A percentile compares a stretch with the other conserved stretches of the same genome.
These are phyloP conservation scores for Aspergillus asperescens DNA, from an alignment of 495 filamentous ascomycete species.

Conservation along the genomic window DNA sequence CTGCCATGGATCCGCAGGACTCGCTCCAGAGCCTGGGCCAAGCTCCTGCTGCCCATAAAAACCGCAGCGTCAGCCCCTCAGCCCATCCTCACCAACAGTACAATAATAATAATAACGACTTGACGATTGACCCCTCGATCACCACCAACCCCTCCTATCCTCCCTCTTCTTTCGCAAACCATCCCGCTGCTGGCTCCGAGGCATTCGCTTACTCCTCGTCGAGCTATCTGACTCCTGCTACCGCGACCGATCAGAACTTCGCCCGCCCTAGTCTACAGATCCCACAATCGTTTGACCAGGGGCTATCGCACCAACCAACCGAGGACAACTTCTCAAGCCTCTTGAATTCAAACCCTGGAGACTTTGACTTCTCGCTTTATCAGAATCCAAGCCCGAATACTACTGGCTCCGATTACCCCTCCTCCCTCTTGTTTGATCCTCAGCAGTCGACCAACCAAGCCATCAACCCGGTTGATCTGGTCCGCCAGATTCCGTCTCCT, in stretches of 20 bases:
- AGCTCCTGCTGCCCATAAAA: slow-evolving; percentile 26
- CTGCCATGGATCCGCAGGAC: slow-evolving; percentile 38
- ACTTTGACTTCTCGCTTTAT: slow-evolving; percentile 41
- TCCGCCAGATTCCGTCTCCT: slow-evolving; percentile 66
- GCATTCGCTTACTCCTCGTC: slow-evolving; percentile 32
- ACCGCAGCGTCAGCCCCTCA: slow-evolving; percentile 42
- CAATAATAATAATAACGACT: slow-evolving; percentile 33
- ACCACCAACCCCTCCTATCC: slow-evolving; percentile 24
- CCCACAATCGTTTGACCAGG: slow-evolving; percentile 38
- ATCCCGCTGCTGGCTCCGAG: slow-evolving; percentile 23
- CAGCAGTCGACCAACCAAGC: slow-evolving; percentile 43
- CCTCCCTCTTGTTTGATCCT: slow-evolving; percentile 44
- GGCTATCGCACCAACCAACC: slow-evolving; percentile 17
- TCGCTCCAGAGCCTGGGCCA: slow-evolving; percentile 27
- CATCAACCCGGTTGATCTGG: slow-evolving; percentile 59
- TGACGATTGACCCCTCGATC: slow-evolving; percentile 38
- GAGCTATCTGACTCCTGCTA: slow-evolving; percentile 25
- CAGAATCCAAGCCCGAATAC: slow-evolving; percentile 32
- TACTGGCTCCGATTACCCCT: slow-evolving; percentile 32
- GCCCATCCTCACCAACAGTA: slow-evolving; percentile 33
- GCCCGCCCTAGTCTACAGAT: slow-evolving; percentile 29
- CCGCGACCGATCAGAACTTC: slow-evolving; percentile 29
- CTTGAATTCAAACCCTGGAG: slow-evolving; percentile 31
- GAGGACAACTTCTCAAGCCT: slow-evolving; percentile 40
- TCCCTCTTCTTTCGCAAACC: slow-evolving; percentile 23